phyloP scores from a whole-genome alignment of 345 rosid genomes.

The Viola odorata region DNA sequence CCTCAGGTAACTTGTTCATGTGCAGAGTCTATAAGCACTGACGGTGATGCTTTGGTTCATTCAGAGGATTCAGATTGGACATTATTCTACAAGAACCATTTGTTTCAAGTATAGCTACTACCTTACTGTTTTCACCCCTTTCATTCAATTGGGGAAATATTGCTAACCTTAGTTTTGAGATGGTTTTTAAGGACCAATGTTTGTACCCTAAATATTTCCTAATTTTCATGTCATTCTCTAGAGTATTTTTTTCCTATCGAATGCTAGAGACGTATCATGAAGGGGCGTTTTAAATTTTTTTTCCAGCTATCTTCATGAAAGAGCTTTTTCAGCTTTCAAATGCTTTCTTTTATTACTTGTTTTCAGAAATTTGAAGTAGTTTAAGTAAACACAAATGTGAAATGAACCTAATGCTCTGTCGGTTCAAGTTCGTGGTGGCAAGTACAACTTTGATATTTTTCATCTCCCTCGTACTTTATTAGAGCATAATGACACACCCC shows the following conservation, averaged over 20 bases:
- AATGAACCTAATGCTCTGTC: too few species aligned
- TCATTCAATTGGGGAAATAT: conserved; percentile 20
- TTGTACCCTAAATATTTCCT: conserved; percentile 1
- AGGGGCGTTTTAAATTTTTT: too few species aligned
- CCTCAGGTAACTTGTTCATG: conserved; percentile 31
- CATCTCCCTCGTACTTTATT: too few species aligned
- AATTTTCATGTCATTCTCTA: neutral
- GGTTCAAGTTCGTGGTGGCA: too few species aligned
- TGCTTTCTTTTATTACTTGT: too few species aligned
- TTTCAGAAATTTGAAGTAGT: too few species aligned
- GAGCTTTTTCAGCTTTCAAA: too few species aligned
- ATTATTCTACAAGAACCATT: conserved; percentile 68
- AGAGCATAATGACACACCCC: too few species aligned
- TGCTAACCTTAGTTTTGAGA: conserved; percentile 10
- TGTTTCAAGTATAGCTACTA: conserved; percentile 33
- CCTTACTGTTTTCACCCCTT: conserved; percentile 4
- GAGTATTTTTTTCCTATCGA: neutral
- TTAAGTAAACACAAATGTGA: too few species aligned
- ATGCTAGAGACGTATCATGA: too few species aligned
- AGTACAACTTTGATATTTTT: too few species aligned
- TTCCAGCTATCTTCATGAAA: too few species aligned
- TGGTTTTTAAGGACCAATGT: conserved; percentile 11
- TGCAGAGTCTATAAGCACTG: conserved; percentile 72
- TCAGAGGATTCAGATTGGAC: conserved; percentile 91
- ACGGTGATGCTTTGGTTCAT: conserved; percentile 53